These are phyloP conservation scores for Parastagonospora nodorum DNA, from an alignment of 2,329 filamentous ascomycete genomes.

Conservation along the genomic window DNA sequence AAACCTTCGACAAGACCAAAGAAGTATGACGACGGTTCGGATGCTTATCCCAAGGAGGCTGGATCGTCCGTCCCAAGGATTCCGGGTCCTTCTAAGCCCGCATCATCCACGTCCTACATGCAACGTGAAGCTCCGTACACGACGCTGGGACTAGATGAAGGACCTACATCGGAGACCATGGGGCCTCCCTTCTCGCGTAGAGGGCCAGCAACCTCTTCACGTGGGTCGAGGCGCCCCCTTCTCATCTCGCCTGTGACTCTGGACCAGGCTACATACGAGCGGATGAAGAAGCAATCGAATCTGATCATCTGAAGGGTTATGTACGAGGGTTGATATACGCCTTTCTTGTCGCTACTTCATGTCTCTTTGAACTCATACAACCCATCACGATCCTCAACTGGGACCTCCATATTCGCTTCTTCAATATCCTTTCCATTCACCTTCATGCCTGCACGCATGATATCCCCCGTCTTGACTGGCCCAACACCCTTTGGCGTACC, in stretches of 20 bases:
- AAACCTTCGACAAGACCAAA: no score
- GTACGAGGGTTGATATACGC: neutral
- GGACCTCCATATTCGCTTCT: constrained; percentile 82
- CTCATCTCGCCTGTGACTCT: neutral
- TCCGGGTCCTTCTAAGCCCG: no score
- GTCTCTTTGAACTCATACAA: constrained; percentile 72
- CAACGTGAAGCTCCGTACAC: no score
- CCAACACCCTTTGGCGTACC: constrained; percentile 97
- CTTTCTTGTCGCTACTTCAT: constrained; percentile 23
- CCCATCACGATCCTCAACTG: constrained; percentile 77
- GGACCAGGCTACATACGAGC: neutral
- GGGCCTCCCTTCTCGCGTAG: no score
- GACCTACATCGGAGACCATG: no score
- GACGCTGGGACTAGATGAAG: no score
- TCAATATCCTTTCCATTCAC: constrained; percentile 81
- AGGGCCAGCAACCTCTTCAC: no score
- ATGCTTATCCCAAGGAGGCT: no score
- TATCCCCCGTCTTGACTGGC: constrained; percentile 79
- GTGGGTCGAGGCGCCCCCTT: neutral
- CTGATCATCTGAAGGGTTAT: neutral
- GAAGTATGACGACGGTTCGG: no score
- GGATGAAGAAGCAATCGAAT: neutral
- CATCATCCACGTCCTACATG: no score
- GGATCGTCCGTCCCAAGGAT: no score
- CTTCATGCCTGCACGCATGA: constrained; percentile 82